Conservation (phyloP, 768 basidiomycete genomes). For the Baorangia bicolor region DNA sequence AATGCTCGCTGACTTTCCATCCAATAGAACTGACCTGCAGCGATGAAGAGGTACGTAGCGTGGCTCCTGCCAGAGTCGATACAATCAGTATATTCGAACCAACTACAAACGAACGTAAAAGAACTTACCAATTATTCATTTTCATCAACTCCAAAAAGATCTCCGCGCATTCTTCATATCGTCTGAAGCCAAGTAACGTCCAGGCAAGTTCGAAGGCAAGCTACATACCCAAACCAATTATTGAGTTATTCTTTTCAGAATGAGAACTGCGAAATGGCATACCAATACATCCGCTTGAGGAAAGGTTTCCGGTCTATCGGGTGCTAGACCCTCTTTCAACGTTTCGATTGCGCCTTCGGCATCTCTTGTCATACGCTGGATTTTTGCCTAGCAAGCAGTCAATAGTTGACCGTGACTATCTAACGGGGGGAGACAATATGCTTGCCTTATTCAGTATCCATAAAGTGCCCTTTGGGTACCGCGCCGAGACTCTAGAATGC, state of each 20-base stretch:
- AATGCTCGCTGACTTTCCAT: neutral
- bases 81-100: neutral
- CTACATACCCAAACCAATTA: constrained; percentile 32
- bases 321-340: constrained; percentile 55
- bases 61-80: constrained; percentile 53
- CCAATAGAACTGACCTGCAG: constrained; percentile 51
- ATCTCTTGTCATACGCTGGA: constrained; percentile 69
- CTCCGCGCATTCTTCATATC: constrained; percentile 67
- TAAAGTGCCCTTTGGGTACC: constrained; percentile 65
- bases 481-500: constrained; percentile 44
- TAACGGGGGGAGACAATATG: neutral
- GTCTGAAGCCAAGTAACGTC: constrained; percentile 62
- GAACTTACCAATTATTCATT: constrained; percentile 64
- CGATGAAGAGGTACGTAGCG: constrained; percentile 75
- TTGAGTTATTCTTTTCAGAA: neutral
- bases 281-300: constrained; percentile 74
- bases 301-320: constrained; percentile 53
- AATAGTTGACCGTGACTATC: neutral
- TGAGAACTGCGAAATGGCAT: neutral
- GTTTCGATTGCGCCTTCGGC: constrained; percentile 63
- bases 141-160: constrained; percentile 62
- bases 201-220: constrained; percentile 78
- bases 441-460: constrained; percentile 73
- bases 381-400: constrained; percentile 54
- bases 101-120: neutral